Evolutionary conservation across 2,329 filamentous ascomycete species (phyloP).

Genomic region (Coniochaeta ligniaria): DNA sequence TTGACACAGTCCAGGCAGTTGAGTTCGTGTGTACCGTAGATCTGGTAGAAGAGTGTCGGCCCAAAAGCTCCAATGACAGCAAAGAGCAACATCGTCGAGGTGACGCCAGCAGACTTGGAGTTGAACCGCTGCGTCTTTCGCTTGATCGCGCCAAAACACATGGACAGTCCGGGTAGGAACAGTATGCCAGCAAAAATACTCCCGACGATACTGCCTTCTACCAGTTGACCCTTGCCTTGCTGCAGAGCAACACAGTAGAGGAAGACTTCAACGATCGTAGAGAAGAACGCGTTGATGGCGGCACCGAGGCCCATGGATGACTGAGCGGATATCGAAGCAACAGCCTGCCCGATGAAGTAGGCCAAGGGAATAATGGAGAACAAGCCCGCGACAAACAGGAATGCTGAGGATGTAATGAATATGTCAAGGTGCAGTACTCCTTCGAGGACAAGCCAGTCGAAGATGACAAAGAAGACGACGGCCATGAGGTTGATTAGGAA

Average conservation of each 20-base stretch:
- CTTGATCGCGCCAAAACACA: slow-evolving; percentile 98
- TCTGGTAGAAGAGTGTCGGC: slow-evolving; percentile 95
- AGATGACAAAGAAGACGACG: slow-evolving; percentile 88
- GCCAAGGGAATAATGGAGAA: slow-evolving; percentile 93
- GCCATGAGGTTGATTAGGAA: slow-evolving; percentile 96
- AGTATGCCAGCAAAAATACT: slow-evolving; percentile 97
- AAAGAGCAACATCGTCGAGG: slow-evolving; percentile 95
- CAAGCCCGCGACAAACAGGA: slow-evolving; percentile 77
- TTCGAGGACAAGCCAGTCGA: slow-evolving; percentile 80
- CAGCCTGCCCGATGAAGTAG: slow-evolving; percentile 97
- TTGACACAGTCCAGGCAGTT: slow-evolving; percentile 67
- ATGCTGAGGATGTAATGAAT: slow-evolving; percentile 72
- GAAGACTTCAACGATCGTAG: slow-evolving; percentile 94
- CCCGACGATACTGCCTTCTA: slow-evolving; percentile 94
- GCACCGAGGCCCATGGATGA: slow-evolving; percentile 97
- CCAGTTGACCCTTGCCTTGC: slow-evolving; percentile 85
- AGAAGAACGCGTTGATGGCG: slow-evolving; percentile 97
- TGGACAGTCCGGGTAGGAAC: slow-evolving; percentile 88
- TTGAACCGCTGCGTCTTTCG: slow-evolving; percentile 98
- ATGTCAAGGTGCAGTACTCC: slow-evolving; percentile 61
- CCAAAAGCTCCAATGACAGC: slow-evolving; percentile 93
- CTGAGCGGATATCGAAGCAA: slow-evolving; percentile 96
- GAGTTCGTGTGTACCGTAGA: slow-evolving; percentile 94
- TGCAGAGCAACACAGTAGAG: slow-evolving; percentile 91
- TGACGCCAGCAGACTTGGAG: slow-evolving; percentile 89